Evolutionary conservation across 176 grass and related monocot genomes (phyloP).

Genomic region (Pontederia crassipes): DNA sequence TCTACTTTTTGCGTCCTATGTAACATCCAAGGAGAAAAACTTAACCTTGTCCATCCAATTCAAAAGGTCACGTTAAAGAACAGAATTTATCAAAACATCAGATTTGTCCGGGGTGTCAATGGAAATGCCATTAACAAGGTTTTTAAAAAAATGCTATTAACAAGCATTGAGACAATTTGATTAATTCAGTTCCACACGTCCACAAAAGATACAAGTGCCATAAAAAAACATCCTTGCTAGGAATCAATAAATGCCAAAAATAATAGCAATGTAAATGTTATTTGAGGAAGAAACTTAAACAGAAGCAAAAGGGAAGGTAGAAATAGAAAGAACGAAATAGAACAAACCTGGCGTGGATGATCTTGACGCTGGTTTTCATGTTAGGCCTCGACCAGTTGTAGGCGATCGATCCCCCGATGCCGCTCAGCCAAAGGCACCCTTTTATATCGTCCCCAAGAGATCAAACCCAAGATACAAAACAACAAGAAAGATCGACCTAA

Average conservation of each 20-base stretch:
- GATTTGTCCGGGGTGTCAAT: no score
- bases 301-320: not conserved
- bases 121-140: no score
- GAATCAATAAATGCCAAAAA: not conserved
- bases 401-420: slow-evolving; percentile 72
- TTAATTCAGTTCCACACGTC: no score
- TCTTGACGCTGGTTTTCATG: slow-evolving; percentile 97
- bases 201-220: no score
- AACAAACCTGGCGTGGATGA: slow-evolving; percentile 91
- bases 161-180: no score
- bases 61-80: no score
- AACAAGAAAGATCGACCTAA: not conserved
- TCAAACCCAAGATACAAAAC: slow-evolving; percentile 2
- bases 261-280: not conserved
- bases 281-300: not conserved
- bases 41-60: no score
- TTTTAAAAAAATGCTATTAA: no score
- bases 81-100: no score
- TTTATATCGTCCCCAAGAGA: not conserved
- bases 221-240: not conserved
- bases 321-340: not conserved
- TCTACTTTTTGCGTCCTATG: no score
- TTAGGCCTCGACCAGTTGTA: slow-evolving; percentile 94
- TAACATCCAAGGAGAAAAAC: no score
- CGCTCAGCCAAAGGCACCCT: slow-evolving; percentile 88